These are phyloP conservation scores for Fibroporia radiculosa DNA, from an alignment of 768 basidiomycete genomes.

Conservation along the genomic window DNA sequence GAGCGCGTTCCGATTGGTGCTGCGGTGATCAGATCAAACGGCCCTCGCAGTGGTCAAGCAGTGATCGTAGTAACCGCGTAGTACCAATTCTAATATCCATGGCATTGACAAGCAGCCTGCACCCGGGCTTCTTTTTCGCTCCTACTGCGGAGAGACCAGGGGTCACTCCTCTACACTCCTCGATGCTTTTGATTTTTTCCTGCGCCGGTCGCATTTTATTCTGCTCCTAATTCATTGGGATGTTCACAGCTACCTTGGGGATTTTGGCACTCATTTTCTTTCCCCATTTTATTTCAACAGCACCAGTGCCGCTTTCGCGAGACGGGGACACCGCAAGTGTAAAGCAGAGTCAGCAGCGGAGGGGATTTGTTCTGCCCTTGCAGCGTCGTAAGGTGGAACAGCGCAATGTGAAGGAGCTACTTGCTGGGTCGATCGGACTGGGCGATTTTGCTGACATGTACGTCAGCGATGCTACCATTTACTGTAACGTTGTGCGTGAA, in stretches of 20 bases:
- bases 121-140: neutral
- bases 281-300: slow-evolving; percentile 6
- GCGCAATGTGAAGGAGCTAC: slow-evolving; percentile 4
- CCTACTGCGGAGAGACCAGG: neutral
- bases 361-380: slow-evolving; percentile 1
- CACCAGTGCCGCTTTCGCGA: slow-evolving; percentile 8
- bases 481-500: neutral
- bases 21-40: no score
- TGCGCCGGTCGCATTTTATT: slow-evolving; percentile 17
- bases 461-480: slow-evolving; percentile 17
- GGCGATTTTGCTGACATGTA: slow-evolving; percentile 62
- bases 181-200: slow-evolving; percentile 8
- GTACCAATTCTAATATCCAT: no score
- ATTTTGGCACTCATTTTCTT: slow-evolving; percentile 6
- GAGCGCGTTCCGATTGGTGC: no score
- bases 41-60: no score
- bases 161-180: slow-evolving; percentile 1
- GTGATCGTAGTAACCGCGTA: no score
- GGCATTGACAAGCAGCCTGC: neutral
- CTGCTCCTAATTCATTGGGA: slow-evolving; percentile 8
- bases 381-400: neutral
- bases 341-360: neutral
- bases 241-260: slow-evolving; percentile 17
- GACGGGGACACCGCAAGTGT: neutral
- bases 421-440: slow-evolving; percentile 35